These are phyloP conservation scores for Cercospora janseana DNA, from an alignment of 2,329 filamentous ascomycete species.

Conservation along the genomic window DNA sequence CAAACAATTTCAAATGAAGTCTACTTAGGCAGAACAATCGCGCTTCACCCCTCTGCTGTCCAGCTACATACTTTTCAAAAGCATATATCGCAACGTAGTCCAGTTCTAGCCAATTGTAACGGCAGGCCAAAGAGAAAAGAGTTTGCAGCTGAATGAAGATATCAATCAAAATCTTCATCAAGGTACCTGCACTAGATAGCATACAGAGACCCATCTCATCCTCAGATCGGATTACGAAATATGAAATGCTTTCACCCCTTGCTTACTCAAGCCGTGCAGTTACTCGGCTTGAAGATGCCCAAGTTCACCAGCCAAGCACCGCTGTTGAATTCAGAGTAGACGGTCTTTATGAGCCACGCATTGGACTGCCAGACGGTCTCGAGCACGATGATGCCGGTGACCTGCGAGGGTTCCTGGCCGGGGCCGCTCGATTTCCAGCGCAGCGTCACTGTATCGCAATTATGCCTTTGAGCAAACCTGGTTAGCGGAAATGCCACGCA, in stretches of 20 bases:
- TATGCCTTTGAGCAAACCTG: conserved; percentile 24
- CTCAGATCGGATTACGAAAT: not conserved
- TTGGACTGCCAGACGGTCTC: conserved; percentile 26
- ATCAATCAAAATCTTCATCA: no score
- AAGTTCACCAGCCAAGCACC: conserved; percentile 38
- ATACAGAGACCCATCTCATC: no score
- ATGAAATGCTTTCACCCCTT: not conserved
- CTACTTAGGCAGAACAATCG: no score
- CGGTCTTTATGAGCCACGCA: conserved; percentile 35
- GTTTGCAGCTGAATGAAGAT: no score
- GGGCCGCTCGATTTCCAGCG: conserved; percentile 32
- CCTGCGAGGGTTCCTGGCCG: conserved; percentile 25
- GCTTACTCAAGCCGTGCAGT: conserved; percentile 25
- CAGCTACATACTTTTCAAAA: no score
- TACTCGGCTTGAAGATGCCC: conserved; percentile 32
- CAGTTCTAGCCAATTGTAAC: no score
- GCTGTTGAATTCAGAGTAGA: conserved; percentile 39
- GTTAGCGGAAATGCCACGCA: not conserved
- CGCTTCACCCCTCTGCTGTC: no score
- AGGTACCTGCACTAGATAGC: no score
- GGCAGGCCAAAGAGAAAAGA: no score
- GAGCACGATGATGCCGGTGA: conserved; percentile 36
- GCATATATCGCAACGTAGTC: no score
- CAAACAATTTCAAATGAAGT: no score
- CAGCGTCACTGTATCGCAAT: conserved; percentile 34